Conservation (phyloP, 306 rosid genomes). For the Medicago lupulina region DNA sequence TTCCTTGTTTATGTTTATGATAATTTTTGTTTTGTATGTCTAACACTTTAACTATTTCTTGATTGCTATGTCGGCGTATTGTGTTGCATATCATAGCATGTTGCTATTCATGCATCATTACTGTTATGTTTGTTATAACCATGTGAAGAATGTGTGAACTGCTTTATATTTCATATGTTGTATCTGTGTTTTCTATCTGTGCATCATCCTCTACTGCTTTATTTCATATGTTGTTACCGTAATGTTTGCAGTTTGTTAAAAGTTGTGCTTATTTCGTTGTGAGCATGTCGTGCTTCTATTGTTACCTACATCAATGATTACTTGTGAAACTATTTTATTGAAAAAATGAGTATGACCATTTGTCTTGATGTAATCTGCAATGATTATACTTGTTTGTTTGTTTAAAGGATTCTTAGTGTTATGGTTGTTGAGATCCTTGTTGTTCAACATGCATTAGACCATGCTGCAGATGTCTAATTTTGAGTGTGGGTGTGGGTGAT, state of each 20-base stretch:
- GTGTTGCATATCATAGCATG: not conserved
- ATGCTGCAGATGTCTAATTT: not conserved
- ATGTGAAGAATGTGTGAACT: not conserved
- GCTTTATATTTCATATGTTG: not conserved
- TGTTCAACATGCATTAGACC: not conserved
- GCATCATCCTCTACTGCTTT: not conserved
- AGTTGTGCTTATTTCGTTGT: not conserved
- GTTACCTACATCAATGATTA: too few species aligned
- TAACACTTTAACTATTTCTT: not conserved
- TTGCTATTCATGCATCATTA: not conserved
- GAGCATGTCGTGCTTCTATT: not conserved
- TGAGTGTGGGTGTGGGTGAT: not conserved
- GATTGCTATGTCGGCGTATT: not conserved
- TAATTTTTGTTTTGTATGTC: not conserved
- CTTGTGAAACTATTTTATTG: not conserved
- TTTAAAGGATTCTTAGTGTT: not conserved
- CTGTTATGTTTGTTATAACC: constrained; percentile 4
- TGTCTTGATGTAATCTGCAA: not conserved
- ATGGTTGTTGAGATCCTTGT: not conserved
- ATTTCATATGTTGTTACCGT: not conserved
- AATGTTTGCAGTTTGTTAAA: not conserved
- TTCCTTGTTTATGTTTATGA: not conserved
- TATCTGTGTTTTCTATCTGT: not conserved
- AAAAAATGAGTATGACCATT: not conserved
- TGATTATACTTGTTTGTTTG: not conserved